Base-by-base conservation (phyloP, 2,329 filamentous ascomycete genomes). In the Monosporascus sp. region DNA sequence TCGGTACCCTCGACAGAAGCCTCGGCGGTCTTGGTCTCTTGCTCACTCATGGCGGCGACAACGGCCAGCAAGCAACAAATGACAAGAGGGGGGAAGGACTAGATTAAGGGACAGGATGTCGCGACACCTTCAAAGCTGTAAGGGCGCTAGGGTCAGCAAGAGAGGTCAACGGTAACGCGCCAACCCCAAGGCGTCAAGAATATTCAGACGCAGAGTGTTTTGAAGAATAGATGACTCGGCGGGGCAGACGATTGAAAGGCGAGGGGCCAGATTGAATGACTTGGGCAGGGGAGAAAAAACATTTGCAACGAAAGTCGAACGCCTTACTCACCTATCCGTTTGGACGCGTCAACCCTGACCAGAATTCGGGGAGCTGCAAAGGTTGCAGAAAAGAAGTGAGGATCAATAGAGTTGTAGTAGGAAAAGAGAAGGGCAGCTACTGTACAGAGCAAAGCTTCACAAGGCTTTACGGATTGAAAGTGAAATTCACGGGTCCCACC, bases 11-110 rank as follows among this genome's bases (percentile, higher is more conserved):
- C 47, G 45, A 50, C 17, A 43, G 52, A 44, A 58, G 71, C 66
- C 66, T 75, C 72, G 45, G 65, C 65, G 51, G 70, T 68, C 65
- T 74, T 75, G 61, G 66, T 64, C 47, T 71, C 66, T 54, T 68
- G 67, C 55, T 72, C 71, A 58, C 69, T 67, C 64, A 69, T 68
- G 19, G 43, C 58, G 47, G 48, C 55, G 56, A 55, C 49, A 52
- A 7, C n/a, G 20, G 7, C 22, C 43, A 46, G n/a, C 31, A 14
- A 14, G 31, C 11, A 35, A 35, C 4, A 35, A 5, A 11, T 35
- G 31, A 35, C 31, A 14, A 35, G 31, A 35, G 31, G 31, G 31
- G 9, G 4, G 2, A 11, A 3, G 3, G 31, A 14, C 31, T 35
- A 35, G 11, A 35, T 14, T 35, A 35, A 35, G 31, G 31, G 31